Percentiles rank a stretch among this genome's conserved stretches.
phyloP scores from a whole-genome alignment of 2,329 filamentous ascomycete species.

The Aspergillus glaucus region DNA sequence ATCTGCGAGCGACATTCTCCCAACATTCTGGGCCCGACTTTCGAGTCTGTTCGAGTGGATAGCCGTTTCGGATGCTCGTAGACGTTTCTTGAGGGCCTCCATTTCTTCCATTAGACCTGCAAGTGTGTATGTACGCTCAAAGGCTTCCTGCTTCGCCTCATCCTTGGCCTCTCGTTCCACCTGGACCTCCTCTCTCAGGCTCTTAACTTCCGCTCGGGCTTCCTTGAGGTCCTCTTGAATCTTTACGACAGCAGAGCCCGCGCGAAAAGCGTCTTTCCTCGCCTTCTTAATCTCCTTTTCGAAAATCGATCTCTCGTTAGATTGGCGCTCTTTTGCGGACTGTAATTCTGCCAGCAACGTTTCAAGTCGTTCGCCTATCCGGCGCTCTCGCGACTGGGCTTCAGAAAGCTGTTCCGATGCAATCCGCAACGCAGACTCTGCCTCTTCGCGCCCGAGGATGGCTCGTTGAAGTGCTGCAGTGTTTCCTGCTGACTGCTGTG shows the following conservation, averaged over 20 bases:
- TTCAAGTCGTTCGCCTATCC: constrained; percentile 41
- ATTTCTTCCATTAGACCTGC: constrained; percentile 41
- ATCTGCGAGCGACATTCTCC: constrained; percentile 23
- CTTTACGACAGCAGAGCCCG: constrained; percentile 49
- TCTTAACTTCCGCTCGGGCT: constrained; percentile 39
- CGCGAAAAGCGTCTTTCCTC: constrained; percentile 54
- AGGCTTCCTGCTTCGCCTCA: constrained; percentile 41
- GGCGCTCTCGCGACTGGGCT: constrained; percentile 37
- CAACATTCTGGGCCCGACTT: constrained; percentile 26
- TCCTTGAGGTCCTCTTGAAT: constrained; percentile 47
- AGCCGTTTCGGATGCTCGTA: constrained; percentile 34
- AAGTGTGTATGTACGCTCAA: constrained; percentile 42
- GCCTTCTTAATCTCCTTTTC: constrained; percentile 53
- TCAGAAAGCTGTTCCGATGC: constrained; percentile 35
- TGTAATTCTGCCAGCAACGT: constrained; percentile 47
- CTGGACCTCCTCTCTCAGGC: constrained; percentile 49
- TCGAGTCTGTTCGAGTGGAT: constrained; percentile 29
- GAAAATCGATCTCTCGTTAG: constrained; percentile 44
- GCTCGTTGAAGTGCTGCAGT: constrained; percentile 40
- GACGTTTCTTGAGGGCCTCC: constrained; percentile 36
- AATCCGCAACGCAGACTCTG: constrained; percentile 32
- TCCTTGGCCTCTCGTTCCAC: constrained; percentile 43
- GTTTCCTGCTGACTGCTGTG: constrained; percentile 28
- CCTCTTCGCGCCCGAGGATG: constrained; percentile 42
- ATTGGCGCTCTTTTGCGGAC: constrained; percentile 45